phyloP scores from a whole-genome alignment of 1,139 yeast species.

The Debaryomycetaceae sp. region DNA sequence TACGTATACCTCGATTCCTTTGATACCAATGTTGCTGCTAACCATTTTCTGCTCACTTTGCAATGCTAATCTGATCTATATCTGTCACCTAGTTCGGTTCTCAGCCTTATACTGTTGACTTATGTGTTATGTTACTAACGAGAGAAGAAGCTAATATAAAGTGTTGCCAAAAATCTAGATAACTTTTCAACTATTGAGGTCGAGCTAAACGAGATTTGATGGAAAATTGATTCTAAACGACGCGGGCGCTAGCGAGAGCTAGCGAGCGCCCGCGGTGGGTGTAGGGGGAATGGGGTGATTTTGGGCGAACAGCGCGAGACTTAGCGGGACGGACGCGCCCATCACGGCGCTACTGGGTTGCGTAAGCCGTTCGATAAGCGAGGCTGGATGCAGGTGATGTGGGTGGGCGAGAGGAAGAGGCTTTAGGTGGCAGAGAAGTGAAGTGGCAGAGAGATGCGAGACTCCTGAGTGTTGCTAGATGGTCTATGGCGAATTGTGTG shows the following conservation, averaged over 20 bases:
- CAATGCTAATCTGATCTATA: not conserved
- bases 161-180: not conserved
- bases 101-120: not conserved
- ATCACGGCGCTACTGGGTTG: not conserved
- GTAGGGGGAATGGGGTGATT: too few relatives aligned
- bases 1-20: slow-evolving; percentile 88
- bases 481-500: too few relatives aligned
- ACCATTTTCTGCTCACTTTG: slow-evolving; percentile 7
- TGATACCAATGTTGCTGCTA: slow-evolving; percentile 78
- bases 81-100: too few relatives aligned
- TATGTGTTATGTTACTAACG: not conserved
- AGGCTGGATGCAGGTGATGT: too few relatives aligned
- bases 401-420: too few relatives aligned
- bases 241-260: not conserved
- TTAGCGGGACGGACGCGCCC: too few relatives aligned
- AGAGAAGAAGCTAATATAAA: not conserved
- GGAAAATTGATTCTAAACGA: not conserved
- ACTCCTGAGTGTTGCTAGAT: too few relatives aligned
- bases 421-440: too few relatives aligned
- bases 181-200: not conserved
- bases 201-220: not conserved
- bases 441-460: too few relatives aligned
- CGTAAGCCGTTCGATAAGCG: not conserved
- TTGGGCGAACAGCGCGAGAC: too few relatives aligned
- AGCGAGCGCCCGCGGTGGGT: not conserved